Evolutionary conservation across 192 early-diverging fungal genomes (phyloP).

Genomic region (Coemansia sp.): DNA sequence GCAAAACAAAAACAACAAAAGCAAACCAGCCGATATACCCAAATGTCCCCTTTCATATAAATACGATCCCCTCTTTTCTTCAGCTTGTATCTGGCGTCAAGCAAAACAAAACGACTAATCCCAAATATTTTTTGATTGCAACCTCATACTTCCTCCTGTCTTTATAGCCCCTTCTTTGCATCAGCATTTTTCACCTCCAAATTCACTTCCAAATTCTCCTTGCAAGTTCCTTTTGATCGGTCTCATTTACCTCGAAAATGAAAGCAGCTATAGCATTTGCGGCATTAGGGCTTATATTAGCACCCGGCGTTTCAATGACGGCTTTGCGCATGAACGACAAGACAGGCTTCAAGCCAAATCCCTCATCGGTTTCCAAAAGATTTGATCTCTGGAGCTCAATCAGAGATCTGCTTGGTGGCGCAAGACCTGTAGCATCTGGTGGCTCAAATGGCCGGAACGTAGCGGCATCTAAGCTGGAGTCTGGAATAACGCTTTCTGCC

Average conservation of each 20-base stretch:
- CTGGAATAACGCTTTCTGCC: neutral
- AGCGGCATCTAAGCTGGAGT: neutral
- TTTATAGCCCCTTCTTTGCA: neutral
- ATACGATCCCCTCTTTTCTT: neutral
- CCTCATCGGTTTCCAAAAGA: neutral
- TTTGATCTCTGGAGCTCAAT: conserved; percentile 1
- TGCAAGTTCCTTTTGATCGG: neutral
- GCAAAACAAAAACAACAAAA: neutral
- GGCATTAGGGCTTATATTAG: neutral
- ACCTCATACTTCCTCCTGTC: neutral
- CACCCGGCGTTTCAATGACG: neutral
- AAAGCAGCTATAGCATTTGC: neutral
- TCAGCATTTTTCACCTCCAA: too few relatives aligned
- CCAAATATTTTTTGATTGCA: too few relatives aligned
- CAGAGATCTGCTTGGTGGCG: neutral
- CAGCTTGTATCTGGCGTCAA: neutral
- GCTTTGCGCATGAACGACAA: neutral
- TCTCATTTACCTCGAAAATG: neutral
- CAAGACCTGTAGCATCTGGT: neutral
- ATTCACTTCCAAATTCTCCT: too few relatives aligned
- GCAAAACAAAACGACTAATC: neutral
- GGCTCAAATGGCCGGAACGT: neutral
- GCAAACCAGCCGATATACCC: neutral
- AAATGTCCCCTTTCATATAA: neutral
- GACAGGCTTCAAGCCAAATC: too few relatives aligned